Evolutionary conservation across 1,284 basidiomycete genomes (phyloP), one percentile per base, ranked within the genome.

Genomic region (Gomphus bonarii): DNA sequence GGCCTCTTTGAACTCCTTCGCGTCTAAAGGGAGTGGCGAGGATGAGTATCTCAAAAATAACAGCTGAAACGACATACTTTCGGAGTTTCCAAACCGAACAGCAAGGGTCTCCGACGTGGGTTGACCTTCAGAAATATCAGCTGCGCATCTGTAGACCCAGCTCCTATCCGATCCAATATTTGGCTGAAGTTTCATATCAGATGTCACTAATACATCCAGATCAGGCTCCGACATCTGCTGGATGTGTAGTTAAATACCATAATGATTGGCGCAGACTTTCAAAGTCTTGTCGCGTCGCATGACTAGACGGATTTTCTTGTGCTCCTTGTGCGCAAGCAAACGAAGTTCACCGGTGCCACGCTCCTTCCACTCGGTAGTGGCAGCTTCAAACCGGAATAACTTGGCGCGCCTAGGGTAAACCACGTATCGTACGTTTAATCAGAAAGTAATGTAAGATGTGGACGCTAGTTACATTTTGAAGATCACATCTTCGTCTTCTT

Each of bases 261-360:
- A 76, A 75, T 99, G 97, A 78, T 99, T 99, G 61, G 97, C 97
- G 76, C 97, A 99, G 71, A 99, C 95, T 75, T 99, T 99, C 73
- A 95, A 81, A 50, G 97, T 99, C 86, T 98, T 98, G 81, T 99
- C 97, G 72, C 97, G 90, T 74, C 97, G 82, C 97, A 99, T 99
- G 69, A 99, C 93, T 61, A 99, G 82, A 61, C 97, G 84, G 66
- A 97, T 81, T 75, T 97, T 98, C 76, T 87, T 84, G 46, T 86
- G 89, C 68, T 83, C 81, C 73, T 89, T 94, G 78, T 97, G 90
- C 67, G 85, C 76, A 62, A 97, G 81, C 59, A 97, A 77, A 68
- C 90, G 86, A 63, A 92, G 91, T 68, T 95, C 92, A 49, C 93
- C 94, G 22, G 93, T 97, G 48, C 91, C 92, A 47, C 93, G 76